phyloP scores from a whole-genome alignment of 2,329 filamentous ascomycete genomes.

The Lasiodiplodia sp. region DNA sequence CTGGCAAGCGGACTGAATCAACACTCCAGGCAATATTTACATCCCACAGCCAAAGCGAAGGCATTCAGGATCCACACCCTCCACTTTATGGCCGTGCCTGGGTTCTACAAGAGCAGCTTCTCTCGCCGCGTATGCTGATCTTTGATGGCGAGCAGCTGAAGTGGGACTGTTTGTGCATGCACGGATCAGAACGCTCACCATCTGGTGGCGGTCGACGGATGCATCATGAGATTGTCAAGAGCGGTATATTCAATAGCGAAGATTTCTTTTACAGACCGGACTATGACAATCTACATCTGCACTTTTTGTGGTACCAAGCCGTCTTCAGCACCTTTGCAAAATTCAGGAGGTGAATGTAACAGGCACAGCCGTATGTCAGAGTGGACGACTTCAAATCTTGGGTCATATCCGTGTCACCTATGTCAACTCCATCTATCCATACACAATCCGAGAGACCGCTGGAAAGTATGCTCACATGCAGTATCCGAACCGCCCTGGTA shows the following conservation, averaged over 20 bases:
- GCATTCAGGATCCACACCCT: background rate
- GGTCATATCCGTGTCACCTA: slow-evolving; percentile 34
- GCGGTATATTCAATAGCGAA: slow-evolving; percentile 30
- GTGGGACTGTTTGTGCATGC: slow-evolving; percentile 24
- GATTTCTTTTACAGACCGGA: slow-evolving; percentile 33
- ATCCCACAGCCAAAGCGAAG: background rate
- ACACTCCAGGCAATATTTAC: background rate
- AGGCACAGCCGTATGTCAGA: slow-evolving; percentile 30
- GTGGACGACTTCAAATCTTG: slow-evolving; percentile 31
- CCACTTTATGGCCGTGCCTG: slow-evolving; percentile 2
- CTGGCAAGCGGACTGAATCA: fast-evolving
- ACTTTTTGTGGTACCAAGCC: slow-evolving; percentile 33
- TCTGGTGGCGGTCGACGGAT: slow-evolving; percentile 28
- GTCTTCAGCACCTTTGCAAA: slow-evolving; percentile 22
- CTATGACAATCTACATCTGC: slow-evolving; percentile 28
- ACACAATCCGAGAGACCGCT: slow-evolving; percentile 34
- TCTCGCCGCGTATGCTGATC: slow-evolving; percentile 2
- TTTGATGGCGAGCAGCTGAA: background rate
- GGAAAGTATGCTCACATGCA: slow-evolving; percentile 31
- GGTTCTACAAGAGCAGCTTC: slow-evolving; percentile 23
- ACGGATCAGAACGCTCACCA: slow-evolving; percentile 34
- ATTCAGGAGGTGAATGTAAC: slow-evolving; percentile 32
- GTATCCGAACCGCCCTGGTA: background rate
- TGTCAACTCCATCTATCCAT: slow-evolving; percentile 36
- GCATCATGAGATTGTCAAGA: slow-evolving; percentile 33